A percentile compares a stretch with the other conserved stretches of the same genome.
Conservation (phyloP, 352 stramenopile species). For the Thalassiosira sp. region DNA sequence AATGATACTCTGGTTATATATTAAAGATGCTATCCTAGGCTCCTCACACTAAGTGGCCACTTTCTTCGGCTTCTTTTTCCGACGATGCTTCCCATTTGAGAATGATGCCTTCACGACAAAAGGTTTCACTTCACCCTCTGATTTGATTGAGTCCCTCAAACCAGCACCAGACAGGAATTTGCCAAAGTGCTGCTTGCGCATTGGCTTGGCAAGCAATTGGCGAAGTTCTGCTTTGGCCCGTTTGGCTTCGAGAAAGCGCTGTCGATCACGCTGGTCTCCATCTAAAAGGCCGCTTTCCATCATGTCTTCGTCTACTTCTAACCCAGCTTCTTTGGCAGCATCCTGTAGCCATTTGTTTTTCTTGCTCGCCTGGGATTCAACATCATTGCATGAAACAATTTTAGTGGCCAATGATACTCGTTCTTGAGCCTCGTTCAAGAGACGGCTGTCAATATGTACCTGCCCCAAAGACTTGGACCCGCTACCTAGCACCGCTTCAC, state of each 20-base stretch:
- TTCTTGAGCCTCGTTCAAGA: conserved; percentile 74
- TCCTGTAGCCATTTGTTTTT: conserved; percentile 81
- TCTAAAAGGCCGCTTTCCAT: conserved; percentile 67
- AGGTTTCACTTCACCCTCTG: conserved; percentile 43
- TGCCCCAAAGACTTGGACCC: conserved; percentile 51
- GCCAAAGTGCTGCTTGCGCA: conserved; percentile 75
- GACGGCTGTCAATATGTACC: conserved; percentile 65
- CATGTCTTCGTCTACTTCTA: conserved; percentile 82
- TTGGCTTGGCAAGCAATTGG: conserved; percentile 65
- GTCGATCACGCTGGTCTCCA: conserved; percentile 51
- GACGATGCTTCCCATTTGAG: conserved; percentile 27
- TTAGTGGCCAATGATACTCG: conserved; percentile 75
- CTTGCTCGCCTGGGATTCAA: conserved; percentile 64
- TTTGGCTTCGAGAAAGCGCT: conserved; percentile 66
- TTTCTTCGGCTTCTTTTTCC: conserved; percentile 29
- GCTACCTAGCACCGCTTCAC: conserved; percentile 47
- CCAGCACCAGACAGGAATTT: conserved; percentile 76
- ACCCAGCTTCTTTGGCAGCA: conserved; percentile 70
- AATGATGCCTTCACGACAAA: conserved; percentile 43
- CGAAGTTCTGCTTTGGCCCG: conserved; percentile 57
- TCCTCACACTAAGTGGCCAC: too few relatives aligned
- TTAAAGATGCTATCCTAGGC: too few relatives aligned
- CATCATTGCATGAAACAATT: conserved; percentile 67
- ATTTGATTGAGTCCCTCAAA: conserved; percentile 52
- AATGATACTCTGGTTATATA: too few relatives aligned